Evolutionary conservation across 495 filamentous ascomycete genomes (phyloP).

Genomic region (Daldinia concentrica): DNA sequence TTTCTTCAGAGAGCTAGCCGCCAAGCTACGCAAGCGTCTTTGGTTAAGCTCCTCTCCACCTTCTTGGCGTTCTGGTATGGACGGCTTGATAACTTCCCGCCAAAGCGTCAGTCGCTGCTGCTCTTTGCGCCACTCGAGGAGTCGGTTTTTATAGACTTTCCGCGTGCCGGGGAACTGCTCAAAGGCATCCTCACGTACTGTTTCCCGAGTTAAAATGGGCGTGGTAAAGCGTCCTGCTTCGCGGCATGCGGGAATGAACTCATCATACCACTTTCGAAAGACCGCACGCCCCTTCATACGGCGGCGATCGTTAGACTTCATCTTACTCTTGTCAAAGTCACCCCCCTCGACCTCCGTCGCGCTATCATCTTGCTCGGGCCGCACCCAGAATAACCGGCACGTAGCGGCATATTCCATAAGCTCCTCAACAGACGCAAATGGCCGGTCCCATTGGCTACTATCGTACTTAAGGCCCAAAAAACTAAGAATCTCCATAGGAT

Average conservation of each 20-base stretch:
- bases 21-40: not conserved
- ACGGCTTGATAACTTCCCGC: slow-evolving; percentile 49
- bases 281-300: slow-evolving; percentile 57
- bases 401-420: slow-evolving; percentile 63
- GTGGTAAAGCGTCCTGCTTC: slow-evolving; percentile 42
- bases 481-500: slow-evolving; percentile 60
- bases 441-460: slow-evolving; percentile 48
- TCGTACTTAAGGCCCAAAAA: slow-evolving; percentile 66
- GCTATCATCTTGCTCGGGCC: slow-evolving; percentile 3
- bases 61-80: slow-evolving; percentile 36
- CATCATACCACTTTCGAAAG: slow-evolving; percentile 62
- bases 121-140: slow-evolving; percentile 45
- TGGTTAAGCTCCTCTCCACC: not conserved
- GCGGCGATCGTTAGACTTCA: slow-evolving; percentile 63
- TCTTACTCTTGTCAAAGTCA: slow-evolving; percentile 43
- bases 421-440: slow-evolving; percentile 61
- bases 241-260: slow-evolving; percentile 60
- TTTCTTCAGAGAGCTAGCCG: slow-evolving; percentile 46
- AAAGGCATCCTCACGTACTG: slow-evolving; percentile 50
- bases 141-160: slow-evolving; percentile 35
- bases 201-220: slow-evolving; percentile 39
- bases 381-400: slow-evolving; percentile 63
- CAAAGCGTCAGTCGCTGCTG: slow-evolving; percentile 41
- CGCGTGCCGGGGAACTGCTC: slow-evolving; percentile 44
- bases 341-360: slow-evolving; percentile 27